Conservation (phyloP, 2,329 filamentous ascomycete species). For the Exophiala sp. region DNA sequence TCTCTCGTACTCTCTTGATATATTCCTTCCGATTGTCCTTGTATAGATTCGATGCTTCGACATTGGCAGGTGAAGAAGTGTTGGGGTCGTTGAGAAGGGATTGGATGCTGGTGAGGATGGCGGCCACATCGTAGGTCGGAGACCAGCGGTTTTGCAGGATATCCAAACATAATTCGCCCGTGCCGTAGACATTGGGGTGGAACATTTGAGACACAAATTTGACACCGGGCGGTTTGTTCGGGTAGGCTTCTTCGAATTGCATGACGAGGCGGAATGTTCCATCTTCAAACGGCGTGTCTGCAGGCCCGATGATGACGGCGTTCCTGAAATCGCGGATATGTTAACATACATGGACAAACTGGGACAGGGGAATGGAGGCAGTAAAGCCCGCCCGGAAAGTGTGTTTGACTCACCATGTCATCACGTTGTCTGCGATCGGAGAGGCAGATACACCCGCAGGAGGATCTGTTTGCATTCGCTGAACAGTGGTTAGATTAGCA, state of each 20-base stretch:
- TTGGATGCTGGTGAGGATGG: constrained; percentile 94
- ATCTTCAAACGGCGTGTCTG: constrained; percentile 96
- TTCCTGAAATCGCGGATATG: constrained; percentile 60
- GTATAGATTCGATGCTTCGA: constrained; percentile 96
- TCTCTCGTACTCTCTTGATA: constrained; percentile 88
- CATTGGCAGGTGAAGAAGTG: constrained; percentile 95
- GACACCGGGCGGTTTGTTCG: constrained; percentile 94
- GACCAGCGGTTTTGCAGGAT: constrained; percentile 98
- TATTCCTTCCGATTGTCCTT: constrained; percentile 98
- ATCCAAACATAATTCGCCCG: constrained; percentile 90
- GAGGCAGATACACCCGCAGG: constrained; percentile 94
- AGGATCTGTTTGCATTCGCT: constrained; percentile 99
- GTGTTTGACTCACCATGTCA: constrained; percentile 81
- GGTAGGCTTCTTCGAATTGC: constrained; percentile 98
- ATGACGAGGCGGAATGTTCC: constrained; percentile 96
- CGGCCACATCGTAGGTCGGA: constrained; percentile 95
- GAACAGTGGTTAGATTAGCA: constrained; percentile 13
- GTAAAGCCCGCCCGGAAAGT: too few relatives aligned
- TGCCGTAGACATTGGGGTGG: constrained; percentile 96
- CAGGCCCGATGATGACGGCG: constrained; percentile 93
- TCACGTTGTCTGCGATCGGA: constrained; percentile 91
- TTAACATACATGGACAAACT: background rate
- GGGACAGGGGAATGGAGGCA: background rate
- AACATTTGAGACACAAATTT: constrained; percentile 99
- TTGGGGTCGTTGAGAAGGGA: constrained; percentile 97